phyloP scores from a whole-genome alignment of 2,329 filamentous ascomycete species.

The Aureobasidium melanogenum region DNA sequence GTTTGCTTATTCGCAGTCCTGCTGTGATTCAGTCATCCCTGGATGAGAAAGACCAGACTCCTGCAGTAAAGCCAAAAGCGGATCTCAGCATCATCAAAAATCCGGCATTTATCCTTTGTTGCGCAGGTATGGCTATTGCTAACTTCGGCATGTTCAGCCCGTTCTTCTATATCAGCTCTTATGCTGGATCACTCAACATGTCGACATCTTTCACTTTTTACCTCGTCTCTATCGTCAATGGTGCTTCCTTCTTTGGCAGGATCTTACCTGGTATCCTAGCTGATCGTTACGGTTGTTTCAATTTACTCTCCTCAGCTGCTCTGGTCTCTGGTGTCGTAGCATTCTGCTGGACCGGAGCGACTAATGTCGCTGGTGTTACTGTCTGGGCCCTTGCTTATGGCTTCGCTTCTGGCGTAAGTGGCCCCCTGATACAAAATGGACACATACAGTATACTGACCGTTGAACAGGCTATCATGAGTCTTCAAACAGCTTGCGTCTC shows the following conservation, averaged over 20 bases:
- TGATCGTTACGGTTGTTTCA: slow-evolving; percentile 34
- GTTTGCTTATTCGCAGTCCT: neutral
- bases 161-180: slow-evolving; percentile 32
- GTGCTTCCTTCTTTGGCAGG: slow-evolving; percentile 47
- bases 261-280: slow-evolving; percentile 40
- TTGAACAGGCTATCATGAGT: slow-evolving; percentile 35
- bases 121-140: slow-evolving; percentile 17
- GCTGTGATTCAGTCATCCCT: neutral
- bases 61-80: slow-evolving; percentile 13
- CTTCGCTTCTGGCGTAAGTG: slow-evolving; percentile 36
- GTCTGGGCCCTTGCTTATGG: slow-evolving; percentile 32
- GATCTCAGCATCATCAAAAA: slow-evolving; percentile 17
- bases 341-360: slow-evolving; percentile 25
- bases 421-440: neutral
- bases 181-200: slow-evolving; percentile 23
- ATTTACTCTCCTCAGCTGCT: slow-evolving; percentile 30
- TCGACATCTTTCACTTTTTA: slow-evolving; percentile 49
- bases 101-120: slow-evolving; percentile 20
- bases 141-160: slow-evolving; percentile 28
- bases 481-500: slow-evolving; percentile 40
- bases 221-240: slow-evolving; percentile 56
- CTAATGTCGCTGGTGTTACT: slow-evolving; percentile 17
- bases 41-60: neutral
- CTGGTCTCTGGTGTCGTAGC: slow-evolving; percentile 28
- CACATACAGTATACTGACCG: slow-evolving; percentile 1